These are phyloP conservation scores for Rhizophagus prolifer DNA, from an alignment of 192 early-diverging fungal species.

Conservation along the genomic window DNA sequence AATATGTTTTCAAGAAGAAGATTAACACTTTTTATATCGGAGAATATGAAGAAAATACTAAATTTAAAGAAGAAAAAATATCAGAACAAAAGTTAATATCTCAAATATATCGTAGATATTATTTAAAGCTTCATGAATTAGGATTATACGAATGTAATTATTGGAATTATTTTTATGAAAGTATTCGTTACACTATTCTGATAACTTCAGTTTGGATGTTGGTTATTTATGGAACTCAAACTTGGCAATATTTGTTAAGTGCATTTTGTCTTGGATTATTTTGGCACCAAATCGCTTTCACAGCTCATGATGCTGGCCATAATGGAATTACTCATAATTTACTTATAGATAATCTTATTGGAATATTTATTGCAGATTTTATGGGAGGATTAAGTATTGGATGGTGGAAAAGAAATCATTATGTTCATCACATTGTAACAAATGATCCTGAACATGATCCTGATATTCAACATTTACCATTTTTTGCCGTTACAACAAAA, in stretches of 20 bases:
- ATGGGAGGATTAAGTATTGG: conserved; percentile 87
- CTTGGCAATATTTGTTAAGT: conserved; percentile 53
- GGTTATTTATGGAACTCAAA: conserved; percentile 45
- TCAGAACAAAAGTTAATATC: conserved; percentile 33
- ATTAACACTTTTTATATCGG: conserved; percentile 82
- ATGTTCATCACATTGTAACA: conserved; percentile 96
- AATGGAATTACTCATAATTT: conserved; percentile 79
- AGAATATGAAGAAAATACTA: conserved; percentile 46
- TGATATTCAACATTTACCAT: conserved; percentile 97
- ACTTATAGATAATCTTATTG: conserved; percentile 75
- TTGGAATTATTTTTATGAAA: conserved; percentile 52
- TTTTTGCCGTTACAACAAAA: conserved; percentile 82
- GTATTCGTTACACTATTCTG: conserved; percentile 46
- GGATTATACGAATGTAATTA: conserved; percentile 69
- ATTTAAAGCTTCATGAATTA: conserved; percentile 55
- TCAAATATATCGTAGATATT: conserved; percentile 62
- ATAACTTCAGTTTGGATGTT: conserved; percentile 48
- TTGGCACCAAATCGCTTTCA: conserved; percentile 93
- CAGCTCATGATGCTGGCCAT: conserved; percentile 98
- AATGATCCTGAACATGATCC: conserved; percentile 95
- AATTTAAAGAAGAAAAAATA: conserved; percentile 28
- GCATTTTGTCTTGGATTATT: conserved; percentile 65
- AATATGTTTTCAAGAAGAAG: conserved; percentile 68
- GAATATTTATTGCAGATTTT: conserved; percentile 78
- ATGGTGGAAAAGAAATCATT: conserved; percentile 98